A percentile compares a stretch with the other conserved stretches of the same genome.
Evolutionary conservation across 495 filamentous ascomycete species (phyloP).

Genomic region (Aspergillus panamensis): DNA sequence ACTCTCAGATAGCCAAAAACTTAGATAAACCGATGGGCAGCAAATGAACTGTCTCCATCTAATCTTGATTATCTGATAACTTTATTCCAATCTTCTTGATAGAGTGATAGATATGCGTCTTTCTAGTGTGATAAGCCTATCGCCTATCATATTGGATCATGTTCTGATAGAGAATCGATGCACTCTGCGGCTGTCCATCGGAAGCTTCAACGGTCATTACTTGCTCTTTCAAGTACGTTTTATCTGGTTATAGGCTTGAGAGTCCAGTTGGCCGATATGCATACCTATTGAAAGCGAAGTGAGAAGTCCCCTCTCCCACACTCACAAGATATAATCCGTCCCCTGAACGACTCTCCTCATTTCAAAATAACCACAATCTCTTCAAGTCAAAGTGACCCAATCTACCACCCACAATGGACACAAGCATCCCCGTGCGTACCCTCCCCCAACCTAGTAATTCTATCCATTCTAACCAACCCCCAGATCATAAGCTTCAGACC

Average conservation of each 20-base stretch:
- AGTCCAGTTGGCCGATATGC: too few relatives aligned
- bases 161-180: too few relatives aligned
- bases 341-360: too few relatives aligned
- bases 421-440: not conserved
- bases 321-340: too few relatives aligned
- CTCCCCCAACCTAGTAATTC: not conserved
- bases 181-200: too few relatives aligned
- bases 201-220: too few relatives aligned
- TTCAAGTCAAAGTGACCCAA: not conserved
- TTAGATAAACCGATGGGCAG: not conserved
- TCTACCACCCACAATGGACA: not conserved
- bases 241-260: not conserved
- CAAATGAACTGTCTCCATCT: not conserved
- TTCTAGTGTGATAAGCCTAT: not conserved
- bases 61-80: conserved; percentile 2
- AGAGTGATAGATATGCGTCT: not conserved
- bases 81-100: not conserved
- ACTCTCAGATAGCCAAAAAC: not conserved
- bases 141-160: too few relatives aligned
- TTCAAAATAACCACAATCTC: too few relatives aligned
- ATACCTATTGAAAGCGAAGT: too few relatives aligned
- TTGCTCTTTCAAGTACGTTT: not conserved
- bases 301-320: too few relatives aligned
- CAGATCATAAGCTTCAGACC: not conserved
- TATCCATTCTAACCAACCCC: not conserved